Percentiles rank a stretch among this genome's conserved stretches.
These are phyloP conservation scores for Lentinula lateritia DNA, from an alignment of 768 basidiomycete genomes.

Conservation along the genomic window DNA sequence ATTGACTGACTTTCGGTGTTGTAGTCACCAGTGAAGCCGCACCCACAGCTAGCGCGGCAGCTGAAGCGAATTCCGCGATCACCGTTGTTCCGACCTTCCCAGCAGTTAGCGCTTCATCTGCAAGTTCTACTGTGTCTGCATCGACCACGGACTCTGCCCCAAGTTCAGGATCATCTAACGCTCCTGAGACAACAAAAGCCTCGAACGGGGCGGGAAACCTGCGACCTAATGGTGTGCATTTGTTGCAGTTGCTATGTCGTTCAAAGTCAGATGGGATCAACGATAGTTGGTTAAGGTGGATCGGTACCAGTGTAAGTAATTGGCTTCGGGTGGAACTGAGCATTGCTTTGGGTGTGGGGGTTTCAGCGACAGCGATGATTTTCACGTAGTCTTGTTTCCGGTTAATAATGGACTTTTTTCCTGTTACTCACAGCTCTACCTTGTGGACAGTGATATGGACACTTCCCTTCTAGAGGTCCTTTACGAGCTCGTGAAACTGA, in stretches of 20 bases:
- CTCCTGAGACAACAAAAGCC: neutral
- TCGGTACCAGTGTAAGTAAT: neutral
- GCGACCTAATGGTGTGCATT: neutral
- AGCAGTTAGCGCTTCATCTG: neutral
- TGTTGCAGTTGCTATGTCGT: neutral
- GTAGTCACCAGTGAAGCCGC: constrained; percentile 28
- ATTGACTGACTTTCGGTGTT: neutral
- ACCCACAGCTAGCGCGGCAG: constrained; percentile 27
- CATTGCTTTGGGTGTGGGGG: neutral
- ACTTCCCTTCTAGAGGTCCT: no score
- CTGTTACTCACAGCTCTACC: no score
- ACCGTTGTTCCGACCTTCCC: neutral
- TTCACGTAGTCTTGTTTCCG: neutral
- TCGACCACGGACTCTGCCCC: neutral
- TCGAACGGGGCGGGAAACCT: neutral
- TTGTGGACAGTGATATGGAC: no score
- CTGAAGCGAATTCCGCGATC: constrained; percentile 15
- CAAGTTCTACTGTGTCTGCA: neutral
- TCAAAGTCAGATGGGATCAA: neutral
- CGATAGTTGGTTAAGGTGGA: neutral
- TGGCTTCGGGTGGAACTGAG: neutral
- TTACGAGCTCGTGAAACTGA: no score
- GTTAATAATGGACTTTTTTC: no score
- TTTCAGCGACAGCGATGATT: neutral
- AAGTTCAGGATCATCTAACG: neutral